Base-by-base conservation (phyloP, 2,329 filamentous ascomycete species). In the Hirsutella thompsonii region DNA sequence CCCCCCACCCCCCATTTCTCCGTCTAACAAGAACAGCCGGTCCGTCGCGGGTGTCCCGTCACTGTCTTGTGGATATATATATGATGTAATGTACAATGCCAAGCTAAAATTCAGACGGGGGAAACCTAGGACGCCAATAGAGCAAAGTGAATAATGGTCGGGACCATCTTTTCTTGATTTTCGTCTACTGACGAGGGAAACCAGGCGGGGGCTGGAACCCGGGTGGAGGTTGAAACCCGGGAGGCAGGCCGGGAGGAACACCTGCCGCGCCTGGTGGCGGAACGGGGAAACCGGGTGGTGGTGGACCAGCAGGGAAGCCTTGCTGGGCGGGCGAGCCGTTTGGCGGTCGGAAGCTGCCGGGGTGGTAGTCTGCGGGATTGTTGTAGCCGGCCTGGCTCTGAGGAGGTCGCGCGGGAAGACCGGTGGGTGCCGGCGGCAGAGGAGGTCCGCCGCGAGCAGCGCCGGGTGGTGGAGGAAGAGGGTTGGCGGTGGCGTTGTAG, bases 361-460 rank as follows among this genome's bases (percentile, higher is more conserved):
- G 67, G 46, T 70, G 68, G 53, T 66, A 70, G 42, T 69, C 65
- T 37, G 64, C 66, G 5, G 67, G 66, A 44, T 68, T 69, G 37
- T 60, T 63, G 50, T 60, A 71, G 20, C 60, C 62, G 20, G 49
- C 59, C 26, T 68, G 67, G 39, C 62, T 62, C 37, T 66, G 66
- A 0, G 69, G 69, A 3, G 69, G 70, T 14, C 70, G 60, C 0
- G 69, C 67, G 0, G 70, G 70, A 3, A 74, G 57, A 1, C 70
- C 70, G 1, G 68, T 64, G 0, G 70, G 69, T 0, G 69, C 63
- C 8, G 69, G 65, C 0, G 69, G 69, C 2, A 73, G 62, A 38
- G 60, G 59, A n/a, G 50, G 53, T 2, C 55, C 46, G n/a, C 52
- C 53, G 13, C 57, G 54, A 9, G 56, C 55, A 16, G 46, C 46